These are phyloP conservation scores for Drechslerella dactyloides DNA, from an alignment of 2,329 filamentous ascomycete species.

Conservation along the genomic window DNA sequence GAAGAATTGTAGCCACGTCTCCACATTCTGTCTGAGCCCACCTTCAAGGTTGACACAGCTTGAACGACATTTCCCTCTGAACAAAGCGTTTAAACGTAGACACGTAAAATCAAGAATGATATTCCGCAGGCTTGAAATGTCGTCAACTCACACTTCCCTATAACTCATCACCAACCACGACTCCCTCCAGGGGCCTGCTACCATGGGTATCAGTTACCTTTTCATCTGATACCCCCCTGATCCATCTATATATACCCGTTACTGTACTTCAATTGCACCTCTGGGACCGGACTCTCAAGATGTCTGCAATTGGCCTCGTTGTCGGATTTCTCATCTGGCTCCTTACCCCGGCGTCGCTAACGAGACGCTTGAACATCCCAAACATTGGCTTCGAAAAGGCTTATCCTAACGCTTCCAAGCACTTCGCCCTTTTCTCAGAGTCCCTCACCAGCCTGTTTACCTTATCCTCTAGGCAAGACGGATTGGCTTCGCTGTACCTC, in stretches of 20 bases:
- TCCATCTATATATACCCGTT: too few relatives aligned
- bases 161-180: too few relatives aligned
- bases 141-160: too few relatives aligned
- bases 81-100: too few relatives aligned
- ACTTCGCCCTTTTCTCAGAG: conserved; percentile 3
- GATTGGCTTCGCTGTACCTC: conserved; percentile 2
- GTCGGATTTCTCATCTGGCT: conserved; percentile 23
- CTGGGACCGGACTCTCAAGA: neutral
- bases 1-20: conserved; percentile 3
- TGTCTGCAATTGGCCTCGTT: neutral
- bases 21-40: neutral
- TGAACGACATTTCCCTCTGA: too few relatives aligned
- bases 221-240: too few relatives aligned
- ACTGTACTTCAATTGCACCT: too few relatives aligned
- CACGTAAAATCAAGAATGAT: too few relatives aligned
- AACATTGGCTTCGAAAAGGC: conserved; percentile 13
- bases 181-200: too few relatives aligned
- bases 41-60: too few relatives aligned
- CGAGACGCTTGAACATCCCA: neutral
- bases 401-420: conserved; percentile 22
- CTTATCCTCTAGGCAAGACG: neutral
- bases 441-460: neutral
- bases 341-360: neutral
- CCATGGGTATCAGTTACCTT: too few relatives aligned
- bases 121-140: too few relatives aligned